Conservation (phyloP, 192 early-diverging fungal genomes). For the Backusella circina region DNA sequence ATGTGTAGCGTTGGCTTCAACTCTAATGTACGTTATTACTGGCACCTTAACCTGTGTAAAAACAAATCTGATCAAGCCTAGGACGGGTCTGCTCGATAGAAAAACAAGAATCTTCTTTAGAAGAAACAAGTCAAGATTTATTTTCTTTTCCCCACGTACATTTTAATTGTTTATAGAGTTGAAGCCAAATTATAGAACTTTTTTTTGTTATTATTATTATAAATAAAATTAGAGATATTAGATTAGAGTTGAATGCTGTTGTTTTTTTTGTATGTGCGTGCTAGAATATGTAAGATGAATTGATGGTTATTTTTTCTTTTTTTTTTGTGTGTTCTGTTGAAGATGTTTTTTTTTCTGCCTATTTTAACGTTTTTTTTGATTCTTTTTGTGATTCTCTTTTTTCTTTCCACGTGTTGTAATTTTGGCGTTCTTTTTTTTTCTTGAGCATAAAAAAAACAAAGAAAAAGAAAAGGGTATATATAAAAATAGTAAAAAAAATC, state of each 20-base stretch:
- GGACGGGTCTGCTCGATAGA: neutral
- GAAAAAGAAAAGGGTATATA: neutral
- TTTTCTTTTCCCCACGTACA: neutral
- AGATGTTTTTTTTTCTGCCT: neutral
- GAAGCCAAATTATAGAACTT: neutral
- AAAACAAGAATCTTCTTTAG: neutral
- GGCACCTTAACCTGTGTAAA: conserved; percentile 8
- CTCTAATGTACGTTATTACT: neutral
- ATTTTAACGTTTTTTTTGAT: neutral
- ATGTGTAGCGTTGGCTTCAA: neutral
- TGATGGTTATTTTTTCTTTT: neutral
- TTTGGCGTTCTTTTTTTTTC: neutral
- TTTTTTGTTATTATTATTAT: conserved; percentile 2
- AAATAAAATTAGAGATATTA: neutral
- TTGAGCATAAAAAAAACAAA: neutral
- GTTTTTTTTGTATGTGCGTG: neutral
- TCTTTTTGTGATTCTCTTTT: neutral
- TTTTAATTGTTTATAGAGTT: neutral
- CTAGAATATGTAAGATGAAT: neutral
- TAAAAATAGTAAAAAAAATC: neutral
- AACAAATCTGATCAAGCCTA: neutral
- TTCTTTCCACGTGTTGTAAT: neutral
- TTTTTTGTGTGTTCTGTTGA: neutral
- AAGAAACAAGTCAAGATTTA: neutral
- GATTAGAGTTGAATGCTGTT: neutral